These are phyloP conservation scores for Balakata baccata DNA, from an alignment of 345 rosid genomes.

Conservation along the genomic window DNA sequence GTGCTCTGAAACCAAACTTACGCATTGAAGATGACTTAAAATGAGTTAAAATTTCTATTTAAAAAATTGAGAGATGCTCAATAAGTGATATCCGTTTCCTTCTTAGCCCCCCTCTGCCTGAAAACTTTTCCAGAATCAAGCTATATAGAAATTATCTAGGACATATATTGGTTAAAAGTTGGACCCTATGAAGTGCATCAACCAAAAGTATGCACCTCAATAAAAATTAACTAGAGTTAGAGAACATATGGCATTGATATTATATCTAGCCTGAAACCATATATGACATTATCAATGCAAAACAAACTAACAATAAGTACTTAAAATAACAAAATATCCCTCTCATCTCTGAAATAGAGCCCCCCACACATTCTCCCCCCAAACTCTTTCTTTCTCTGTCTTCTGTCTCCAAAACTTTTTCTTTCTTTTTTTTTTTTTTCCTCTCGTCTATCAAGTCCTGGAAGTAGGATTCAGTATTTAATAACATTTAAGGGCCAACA, in stretches of 20 bases:
- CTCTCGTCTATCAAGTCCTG: no score
- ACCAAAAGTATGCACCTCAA: not conserved
- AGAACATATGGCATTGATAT: not conserved
- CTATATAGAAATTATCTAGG: not conserved
- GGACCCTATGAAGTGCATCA: not conserved
- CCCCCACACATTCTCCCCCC: no score
- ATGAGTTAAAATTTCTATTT: not conserved
- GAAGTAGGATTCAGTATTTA: no score
- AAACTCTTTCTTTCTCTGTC: no score
- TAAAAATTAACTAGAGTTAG: not conserved
- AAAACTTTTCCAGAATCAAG: not conserved
- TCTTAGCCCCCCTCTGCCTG: not conserved
- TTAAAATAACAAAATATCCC: no score
- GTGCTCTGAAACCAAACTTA: not conserved
- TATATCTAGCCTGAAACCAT: not conserved
- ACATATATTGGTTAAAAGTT: not conserved
- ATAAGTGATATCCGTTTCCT: not conserved
- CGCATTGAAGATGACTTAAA: not conserved
- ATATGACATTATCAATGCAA: no score
- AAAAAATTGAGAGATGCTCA: not conserved
- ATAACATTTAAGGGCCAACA: no score
- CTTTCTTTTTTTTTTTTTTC: no score
- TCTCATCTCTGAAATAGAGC: no score
- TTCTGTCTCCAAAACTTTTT: no score
- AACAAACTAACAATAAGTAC: no score